Base-by-base conservation (phyloP, 768 basidiomycete species). In the Cyclocybe aegerita region DNA sequence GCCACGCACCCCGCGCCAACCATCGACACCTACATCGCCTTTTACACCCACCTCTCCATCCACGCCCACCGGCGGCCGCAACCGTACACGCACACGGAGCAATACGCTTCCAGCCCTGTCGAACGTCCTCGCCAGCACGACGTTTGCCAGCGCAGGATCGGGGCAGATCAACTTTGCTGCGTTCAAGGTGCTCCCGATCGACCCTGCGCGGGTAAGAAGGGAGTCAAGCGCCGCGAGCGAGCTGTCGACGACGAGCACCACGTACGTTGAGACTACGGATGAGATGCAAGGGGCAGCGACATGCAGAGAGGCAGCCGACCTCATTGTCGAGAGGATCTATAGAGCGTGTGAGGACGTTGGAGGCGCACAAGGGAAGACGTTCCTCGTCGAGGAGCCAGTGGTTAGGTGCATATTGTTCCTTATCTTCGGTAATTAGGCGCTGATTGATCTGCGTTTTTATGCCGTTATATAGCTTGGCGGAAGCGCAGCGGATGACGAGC, bases 401-500 rank as follows among this genome's bases (percentile, higher is more conserved):
- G 88, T 96, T 15, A 86, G 91, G 90, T 89, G 55, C 60, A 80
- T 65, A 52, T 53, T 49, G 35, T 47, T 42, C 52, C 52, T 32
- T 40, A 45, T 40, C 35, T 29, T 16, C 33, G 29, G 4, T 15
- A 34, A 16, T 39, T 53, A 17, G n/a, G 35, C 48, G 40, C 49
- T 34, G 49, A 12, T 48, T 60, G 43, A 55, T 49, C 46, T 16
- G 41, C n/a, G 17, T 48, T 35, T 50, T 35, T 51, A 42, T 49
- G 5, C 57, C 23, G 23, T 23, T 23, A 23, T 23, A 23, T 23
- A 94, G 92, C 59, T 65, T 94, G 57, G 77, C 79, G 6, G 92
- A 97, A 58, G 95, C 95, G 2, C 85, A 88, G 65, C 78, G 82
- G 47, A 85, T 86, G 74, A 97, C 92, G 2, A 90, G 85, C 53